Evolutionary conservation across 129 eudicot genomes (phyloP).

Genomic region (Kitagawia praeruptora): DNA sequence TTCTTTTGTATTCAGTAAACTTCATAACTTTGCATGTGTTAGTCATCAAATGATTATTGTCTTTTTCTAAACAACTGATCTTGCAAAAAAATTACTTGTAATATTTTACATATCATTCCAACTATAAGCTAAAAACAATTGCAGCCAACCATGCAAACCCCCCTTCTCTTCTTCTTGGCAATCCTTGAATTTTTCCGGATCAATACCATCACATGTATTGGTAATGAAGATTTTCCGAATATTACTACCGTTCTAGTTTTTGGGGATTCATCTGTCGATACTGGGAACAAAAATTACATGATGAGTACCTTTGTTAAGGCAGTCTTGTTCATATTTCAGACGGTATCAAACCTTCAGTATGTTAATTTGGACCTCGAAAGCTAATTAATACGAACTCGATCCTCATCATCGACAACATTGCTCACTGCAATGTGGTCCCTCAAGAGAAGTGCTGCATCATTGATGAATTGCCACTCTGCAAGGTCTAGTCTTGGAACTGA

Average conservation of each 20-base stretch:
- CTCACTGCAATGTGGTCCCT: not conserved
- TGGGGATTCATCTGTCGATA: conserved; percentile 27
- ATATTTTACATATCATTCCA: not conserved
- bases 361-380: not conserved
- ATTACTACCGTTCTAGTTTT: conserved; percentile 32
- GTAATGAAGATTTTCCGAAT: not conserved
- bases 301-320: no score
- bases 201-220: not conserved
- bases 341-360: not conserved
- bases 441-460: not conserved
- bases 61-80: not conserved
- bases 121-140: not conserved
- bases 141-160: not conserved
- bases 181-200: not conserved
- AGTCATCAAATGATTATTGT: not conserved
- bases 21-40: no score
- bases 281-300: no score
- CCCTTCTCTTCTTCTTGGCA: conserved; percentile 4
- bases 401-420: not conserved
- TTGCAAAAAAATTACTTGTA: not conserved
- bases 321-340: not conserved
- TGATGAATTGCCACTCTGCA: not conserved
- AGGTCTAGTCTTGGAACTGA: not conserved
- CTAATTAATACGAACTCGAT: not conserved
- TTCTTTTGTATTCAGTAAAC: no score